Conservation (phyloP, 2,329 filamentous ascomycete genomes). For the Gyromitra esculenta region DNA sequence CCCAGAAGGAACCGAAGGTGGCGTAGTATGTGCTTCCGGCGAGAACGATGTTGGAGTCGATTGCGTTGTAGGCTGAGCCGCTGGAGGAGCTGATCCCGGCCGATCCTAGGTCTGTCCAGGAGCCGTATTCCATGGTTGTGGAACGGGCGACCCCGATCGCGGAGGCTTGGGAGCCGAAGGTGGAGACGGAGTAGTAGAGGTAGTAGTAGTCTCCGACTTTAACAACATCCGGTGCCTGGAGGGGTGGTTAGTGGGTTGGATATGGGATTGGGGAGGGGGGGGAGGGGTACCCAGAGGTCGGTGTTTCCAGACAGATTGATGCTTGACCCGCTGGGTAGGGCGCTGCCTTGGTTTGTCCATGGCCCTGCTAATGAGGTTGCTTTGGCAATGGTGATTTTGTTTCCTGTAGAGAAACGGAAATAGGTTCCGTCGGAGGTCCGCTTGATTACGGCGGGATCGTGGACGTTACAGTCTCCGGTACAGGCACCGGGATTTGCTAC, state of each 20-base stretch:
- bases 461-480: constrained; percentile 61
- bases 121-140: constrained; percentile 65
- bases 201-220: constrained; percentile 70
- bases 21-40: constrained; percentile 63
- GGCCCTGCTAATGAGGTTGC: constrained; percentile 60
- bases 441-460: constrained; percentile 62
- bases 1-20: constrained; percentile 76
- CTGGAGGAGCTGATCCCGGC: constrained; percentile 65
- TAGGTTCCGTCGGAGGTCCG: constrained; percentile 62
- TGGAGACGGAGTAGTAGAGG: constrained; percentile 71
- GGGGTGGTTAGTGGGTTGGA: not conserved
- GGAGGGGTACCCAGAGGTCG: constrained; percentile 62
- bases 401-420: constrained; percentile 63
- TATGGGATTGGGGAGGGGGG: not conserved
- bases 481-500: constrained; percentile 60
- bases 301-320: constrained; percentile 62
- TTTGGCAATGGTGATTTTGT: constrained; percentile 61
- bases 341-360: constrained; percentile 63
- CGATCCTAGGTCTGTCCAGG: constrained; percentile 70
- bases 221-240: constrained; percentile 71
- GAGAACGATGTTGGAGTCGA: constrained; percentile 68
- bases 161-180: constrained; percentile 70
- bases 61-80: constrained; percentile 67
- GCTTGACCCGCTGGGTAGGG: constrained; percentile 60
- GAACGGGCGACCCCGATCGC: constrained; percentile 68